Conservation (phyloP, 148 eudicot genomes). For the Fagopyrum homotropicum region DNA sequence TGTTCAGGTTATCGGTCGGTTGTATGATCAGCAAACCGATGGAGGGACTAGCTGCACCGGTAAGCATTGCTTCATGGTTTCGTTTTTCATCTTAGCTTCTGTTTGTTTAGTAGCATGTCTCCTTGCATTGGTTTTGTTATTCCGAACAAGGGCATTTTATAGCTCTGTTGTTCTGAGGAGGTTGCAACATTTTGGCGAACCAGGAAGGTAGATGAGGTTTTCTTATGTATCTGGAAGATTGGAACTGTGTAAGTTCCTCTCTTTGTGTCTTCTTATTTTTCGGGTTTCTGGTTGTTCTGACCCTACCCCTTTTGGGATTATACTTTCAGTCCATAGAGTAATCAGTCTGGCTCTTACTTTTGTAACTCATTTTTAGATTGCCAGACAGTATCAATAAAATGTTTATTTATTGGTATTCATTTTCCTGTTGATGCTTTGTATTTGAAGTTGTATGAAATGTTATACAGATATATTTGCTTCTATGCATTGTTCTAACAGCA, state of each 20-base stretch:
- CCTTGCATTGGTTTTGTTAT: constrained; percentile 43
- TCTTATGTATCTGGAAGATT: not conserved
- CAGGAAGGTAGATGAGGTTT: constrained; percentile 15
- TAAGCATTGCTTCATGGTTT: constrained; percentile 65
- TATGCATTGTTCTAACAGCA: not conserved
- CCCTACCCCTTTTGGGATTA: not conserved
- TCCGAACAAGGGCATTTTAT: constrained; percentile 65
- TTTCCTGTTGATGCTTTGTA: not conserved
- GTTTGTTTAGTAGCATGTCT: constrained; percentile 53
- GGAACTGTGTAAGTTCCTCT: not conserved
- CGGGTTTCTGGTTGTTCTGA: not conserved
- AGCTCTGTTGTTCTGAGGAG: constrained; percentile 35
- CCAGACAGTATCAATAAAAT: not conserved
- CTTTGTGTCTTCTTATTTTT: not conserved
- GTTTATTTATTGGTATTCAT: not conserved
- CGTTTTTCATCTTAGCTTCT: constrained; percentile 54
- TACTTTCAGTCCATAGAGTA: not conserved
- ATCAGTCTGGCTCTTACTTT: not conserved
- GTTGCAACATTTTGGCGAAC: constrained; percentile 19
- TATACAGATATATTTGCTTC: not conserved
- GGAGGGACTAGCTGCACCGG: constrained; percentile 52
- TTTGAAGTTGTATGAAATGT: not conserved
- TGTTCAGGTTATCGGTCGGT: constrained; percentile 55
- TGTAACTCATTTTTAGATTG: not conserved
- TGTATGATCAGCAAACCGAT: constrained; percentile 63